Base-by-base conservation (phyloP, 176 grass and related monocot species). In the Oropetium thomaeum region DNA sequence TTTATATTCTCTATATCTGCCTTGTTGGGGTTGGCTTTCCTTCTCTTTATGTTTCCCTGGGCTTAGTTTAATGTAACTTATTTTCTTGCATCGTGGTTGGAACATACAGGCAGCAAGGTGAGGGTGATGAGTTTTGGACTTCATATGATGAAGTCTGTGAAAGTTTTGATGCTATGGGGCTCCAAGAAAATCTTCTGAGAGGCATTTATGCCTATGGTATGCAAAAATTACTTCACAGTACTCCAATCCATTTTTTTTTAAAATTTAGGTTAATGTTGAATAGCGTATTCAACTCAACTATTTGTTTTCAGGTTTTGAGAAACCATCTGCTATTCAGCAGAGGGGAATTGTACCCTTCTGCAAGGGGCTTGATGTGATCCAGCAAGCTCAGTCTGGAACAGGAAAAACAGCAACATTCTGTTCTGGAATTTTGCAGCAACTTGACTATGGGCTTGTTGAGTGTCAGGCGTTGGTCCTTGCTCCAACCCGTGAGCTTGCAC, bases 351-450 rank as follows among this genome's bases (percentile, higher is more conserved):
- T 95, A 27, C 92, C 92, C 3, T 95, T 95, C 67, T 90, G 87
- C 59, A 95, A 90, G 82, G 92, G 92, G 27, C 81, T 90, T 52
- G 92, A 95, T 81, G 92, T 95, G 68, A 95, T 95, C 33, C 92
- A 95, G 77, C 92, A 95, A 54, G 92, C 92, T 65, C 92, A 95
- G 5, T 95, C 92, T 58, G 92, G 87, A 59, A 95, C 92, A 44
- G 92, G 92, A 63, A 95, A 95, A 40, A 95, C 92, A 23, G 92
- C 92, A 10, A 95, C 92, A 10, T 95, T 95, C 72, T 95, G 92
- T 62, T 95, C 92, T 76, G 92, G 92, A 27, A 90, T 95, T 73
- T 33, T 95, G 44, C 87, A 95, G 75, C 92, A 95, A 65, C 87
- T 95, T 77, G 85, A 95, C 58, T 95, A 95, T 54, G 79, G 66